Conservation (phyloP, 805 yeast genomes). For the Schwanniomyces vanrijiae region DNA sequence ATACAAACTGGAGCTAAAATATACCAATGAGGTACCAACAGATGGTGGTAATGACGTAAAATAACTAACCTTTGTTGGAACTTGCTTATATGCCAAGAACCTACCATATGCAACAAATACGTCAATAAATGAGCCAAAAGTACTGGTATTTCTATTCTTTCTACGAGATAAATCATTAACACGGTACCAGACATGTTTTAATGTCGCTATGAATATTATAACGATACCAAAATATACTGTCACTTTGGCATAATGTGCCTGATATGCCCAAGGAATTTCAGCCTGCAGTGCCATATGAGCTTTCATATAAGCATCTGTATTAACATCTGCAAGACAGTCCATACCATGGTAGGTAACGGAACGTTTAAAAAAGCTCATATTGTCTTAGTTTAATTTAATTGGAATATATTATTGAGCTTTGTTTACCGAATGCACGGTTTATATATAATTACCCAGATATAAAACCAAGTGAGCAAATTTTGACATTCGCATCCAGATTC, state of each 20-base stretch:
- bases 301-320: constrained; percentile 18
- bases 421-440: not conserved
- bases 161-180: constrained; percentile 22
- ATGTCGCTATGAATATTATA: constrained; percentile 27
- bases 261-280: constrained; percentile 24
- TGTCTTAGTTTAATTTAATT: not conserved
- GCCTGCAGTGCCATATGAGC: constrained; percentile 27
- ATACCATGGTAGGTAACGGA: constrained; percentile 30
- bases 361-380: constrained; percentile 7
- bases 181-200: constrained; percentile 32
- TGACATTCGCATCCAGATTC: not conserved
- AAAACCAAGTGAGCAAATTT: not conserved
- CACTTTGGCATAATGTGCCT: constrained; percentile 34
- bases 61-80: constrained; percentile 22
- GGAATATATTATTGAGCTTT: not conserved
- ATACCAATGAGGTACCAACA: constrained; percentile 38
- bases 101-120: constrained; percentile 33
- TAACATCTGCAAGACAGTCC: constrained; percentile 37
- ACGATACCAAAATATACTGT: constrained; percentile 42
- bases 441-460: not conserved
- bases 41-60: constrained; percentile 33
- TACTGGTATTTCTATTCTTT: constrained; percentile 8
- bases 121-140: constrained; percentile 22
- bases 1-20: constrained; percentile 32
- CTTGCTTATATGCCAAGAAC: constrained; percentile 32